Evolutionary conservation across 768 basidiomycete genomes (phyloP).

Genomic region (Sporobolomyces phaffii): DNA sequence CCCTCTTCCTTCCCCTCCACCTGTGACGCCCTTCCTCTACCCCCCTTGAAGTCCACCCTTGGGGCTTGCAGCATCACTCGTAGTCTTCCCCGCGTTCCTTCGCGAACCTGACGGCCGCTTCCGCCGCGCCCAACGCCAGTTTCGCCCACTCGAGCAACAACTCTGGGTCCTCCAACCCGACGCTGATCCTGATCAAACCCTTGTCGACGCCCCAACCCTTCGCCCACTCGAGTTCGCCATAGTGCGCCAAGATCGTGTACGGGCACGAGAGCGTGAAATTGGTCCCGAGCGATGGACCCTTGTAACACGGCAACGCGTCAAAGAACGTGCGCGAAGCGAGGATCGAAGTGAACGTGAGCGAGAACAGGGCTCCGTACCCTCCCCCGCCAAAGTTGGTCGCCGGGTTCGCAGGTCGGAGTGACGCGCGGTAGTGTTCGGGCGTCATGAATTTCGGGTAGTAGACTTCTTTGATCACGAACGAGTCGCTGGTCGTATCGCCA

Average conservation of each 20-base stretch:
- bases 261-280: constrained; percentile 94
- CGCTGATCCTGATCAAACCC: constrained; percentile 75
- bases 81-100: constrained; percentile 8
- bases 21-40: too few species aligned
- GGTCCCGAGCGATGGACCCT: constrained; percentile 78
- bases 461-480: constrained; percentile 64
- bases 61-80: neutral
- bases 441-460: constrained; percentile 84
- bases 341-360: constrained; percentile 58
- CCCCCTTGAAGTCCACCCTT: too few species aligned
- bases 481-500: constrained; percentile 16
- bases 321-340: constrained; percentile 47
- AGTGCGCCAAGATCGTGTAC: constrained; percentile 88
- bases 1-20: too few species aligned
- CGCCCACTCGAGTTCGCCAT: constrained; percentile 84
- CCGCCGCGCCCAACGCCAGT: constrained; percentile 66
- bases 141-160: constrained; percentile 58
- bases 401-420: constrained; percentile 52
- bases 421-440: constrained; percentile 62
- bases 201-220: constrained; percentile 74
- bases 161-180: constrained; percentile 75
- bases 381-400: constrained; percentile 45
- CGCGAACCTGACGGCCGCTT: constrained; percentile 47
- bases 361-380: constrained; percentile 53
- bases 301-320: constrained; percentile 71